These are phyloP conservation scores for Diplodia intermedia DNA, from an alignment of 2,329 filamentous ascomycete genomes.

Conservation along the genomic window DNA sequence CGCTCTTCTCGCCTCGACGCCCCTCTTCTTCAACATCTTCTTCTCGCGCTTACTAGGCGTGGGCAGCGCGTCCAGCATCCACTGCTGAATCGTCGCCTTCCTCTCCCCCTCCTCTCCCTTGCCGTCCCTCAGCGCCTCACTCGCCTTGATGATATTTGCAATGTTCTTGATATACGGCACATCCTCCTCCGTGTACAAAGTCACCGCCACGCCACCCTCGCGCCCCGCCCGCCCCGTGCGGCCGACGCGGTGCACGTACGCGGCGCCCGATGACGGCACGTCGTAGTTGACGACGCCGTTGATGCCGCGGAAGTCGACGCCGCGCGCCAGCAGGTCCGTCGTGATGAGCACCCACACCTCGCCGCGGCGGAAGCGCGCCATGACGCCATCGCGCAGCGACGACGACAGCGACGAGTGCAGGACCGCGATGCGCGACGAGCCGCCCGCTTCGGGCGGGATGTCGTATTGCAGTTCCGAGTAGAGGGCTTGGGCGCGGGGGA, in stretches of 20 bases:
- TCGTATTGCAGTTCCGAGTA: slow-evolving; percentile 93
- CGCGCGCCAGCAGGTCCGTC: slow-evolving; percentile 88
- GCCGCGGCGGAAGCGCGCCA: slow-evolving; percentile 87
- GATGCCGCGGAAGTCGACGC: slow-evolving; percentile 92
- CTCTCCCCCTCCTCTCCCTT: slow-evolving; percentile 46
- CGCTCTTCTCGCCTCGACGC: slow-evolving; percentile 74
- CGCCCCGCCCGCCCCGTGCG: slow-evolving; percentile 88
- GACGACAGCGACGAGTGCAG: slow-evolving; percentile 87
- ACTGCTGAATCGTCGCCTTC: slow-evolving; percentile 63
- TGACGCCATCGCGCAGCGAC: slow-evolving; percentile 75
- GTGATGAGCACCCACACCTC: slow-evolving; percentile 98
- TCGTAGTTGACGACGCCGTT: slow-evolving; percentile 99
- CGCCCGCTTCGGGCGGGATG: slow-evolving; percentile 86
- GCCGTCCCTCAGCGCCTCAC: slow-evolving; percentile 70
- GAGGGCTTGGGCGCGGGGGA: slow-evolving; percentile 84
- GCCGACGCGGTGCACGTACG: slow-evolving; percentile 92
- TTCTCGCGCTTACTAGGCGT: slow-evolving; percentile 82
- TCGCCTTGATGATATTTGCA: slow-evolving; percentile 87
- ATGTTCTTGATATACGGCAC: slow-evolving; percentile 88
- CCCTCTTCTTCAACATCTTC: slow-evolving; percentile 80
- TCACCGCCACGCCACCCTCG: slow-evolving; percentile 87
- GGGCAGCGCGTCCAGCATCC: slow-evolving; percentile 87
- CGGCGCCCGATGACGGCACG: slow-evolving; percentile 86
- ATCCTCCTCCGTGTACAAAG: slow-evolving; percentile 95
- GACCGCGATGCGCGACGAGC: slow-evolving; percentile 82